These are phyloP conservation scores for Rosa persica DNA, from an alignment of 306 rosid species.

Conservation along the genomic window DNA sequence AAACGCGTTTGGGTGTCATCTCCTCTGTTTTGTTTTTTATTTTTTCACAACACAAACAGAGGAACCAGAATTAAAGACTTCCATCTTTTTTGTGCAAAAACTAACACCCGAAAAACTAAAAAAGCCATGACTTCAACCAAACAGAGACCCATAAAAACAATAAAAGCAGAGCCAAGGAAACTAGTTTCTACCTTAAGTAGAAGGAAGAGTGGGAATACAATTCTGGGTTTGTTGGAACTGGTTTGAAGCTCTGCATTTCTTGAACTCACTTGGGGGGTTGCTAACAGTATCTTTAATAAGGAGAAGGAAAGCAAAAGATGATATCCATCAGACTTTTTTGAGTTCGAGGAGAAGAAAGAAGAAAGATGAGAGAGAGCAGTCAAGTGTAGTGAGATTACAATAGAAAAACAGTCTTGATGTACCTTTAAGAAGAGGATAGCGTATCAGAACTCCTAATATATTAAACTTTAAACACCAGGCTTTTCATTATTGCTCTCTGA, in stretches of 20 bases:
- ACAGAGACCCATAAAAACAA: background rate
- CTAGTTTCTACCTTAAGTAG: slow-evolving; percentile 44
- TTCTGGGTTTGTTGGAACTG: slow-evolving; percentile 46
- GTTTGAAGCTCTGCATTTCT: slow-evolving; percentile 69
- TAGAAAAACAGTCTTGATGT: slow-evolving; percentile 43
- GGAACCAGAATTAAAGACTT: slow-evolving; percentile 13
- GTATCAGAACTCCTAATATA: slow-evolving; percentile 40
- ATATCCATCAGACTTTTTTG: background rate
- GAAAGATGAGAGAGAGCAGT: background rate
- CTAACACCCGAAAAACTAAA: background rate
- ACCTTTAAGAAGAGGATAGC: slow-evolving; percentile 57
- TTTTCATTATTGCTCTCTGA: slow-evolving; percentile 67
- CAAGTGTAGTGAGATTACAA: slow-evolving; percentile 9
- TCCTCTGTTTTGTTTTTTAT: slow-evolving; percentile 53
- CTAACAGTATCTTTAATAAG: background rate
- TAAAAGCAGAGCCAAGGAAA: background rate
- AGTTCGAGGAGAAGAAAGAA: background rate
- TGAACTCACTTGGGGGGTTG: background rate
- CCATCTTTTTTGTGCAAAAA: background rate
- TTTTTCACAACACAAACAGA: slow-evolving; percentile 29
- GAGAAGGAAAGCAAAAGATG: slow-evolving; percentile 12
- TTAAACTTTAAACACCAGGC: slow-evolving; percentile 20
- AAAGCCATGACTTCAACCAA: background rate
- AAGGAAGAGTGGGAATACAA: slow-evolving; percentile 53
- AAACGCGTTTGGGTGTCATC: slow-evolving; percentile 59